Base-by-base conservation (phyloP, 768 basidiomycete species). In the Saitozyma podzolica region DNA sequence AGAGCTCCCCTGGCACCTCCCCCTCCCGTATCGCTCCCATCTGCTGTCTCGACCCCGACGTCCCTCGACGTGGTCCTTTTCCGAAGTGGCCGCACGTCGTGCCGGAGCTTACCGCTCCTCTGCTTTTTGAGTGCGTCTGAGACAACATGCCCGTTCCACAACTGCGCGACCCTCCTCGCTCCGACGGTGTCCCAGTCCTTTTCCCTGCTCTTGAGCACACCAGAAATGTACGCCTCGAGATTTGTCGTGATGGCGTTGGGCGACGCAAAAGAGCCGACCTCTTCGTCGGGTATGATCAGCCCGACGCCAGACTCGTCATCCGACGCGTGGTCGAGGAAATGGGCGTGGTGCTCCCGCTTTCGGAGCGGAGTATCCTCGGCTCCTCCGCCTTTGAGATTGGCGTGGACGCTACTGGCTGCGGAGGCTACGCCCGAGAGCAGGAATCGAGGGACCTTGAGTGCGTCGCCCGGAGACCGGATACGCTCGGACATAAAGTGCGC, bases 161-260 rank as follows among this genome's bases (percentile, higher is more conserved):
- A 50, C 47, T 63, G 60, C 2, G 68, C 74, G 14, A 75, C 54
- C 19, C 71, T 49, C 42, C 74, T 53, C 7, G 69, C 68, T 14
- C 74, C 74, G 51, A 73, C 65, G 37, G 67, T 16, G 39, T 68
- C 71, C 69, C 69, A 66, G 49, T 75, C 74, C 56, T 75, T 75
- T 40, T 75, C 69, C 16, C 70, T 52, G 11, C 63, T 66, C 50
- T 69, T 68, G 19, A 72, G 56, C 48, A 75, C 66, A 10, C 71
- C 68, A 17, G 62, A 65, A 20, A 63, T 70, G 53, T 75, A 75
- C 29, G 74, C 71, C 29, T 75, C 74, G n/a, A 75, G 62, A 48
- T 75, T 67, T 3, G 64, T 68, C 4, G 74, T 75, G 43, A 75
- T 75, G n/a, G 68, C 63, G 57, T 75, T 72, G 8, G 74, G 74